Conservation (phyloP, 2,329 filamentous ascomycete species). For the Arthrobotrys sphaeroides region DNA sequence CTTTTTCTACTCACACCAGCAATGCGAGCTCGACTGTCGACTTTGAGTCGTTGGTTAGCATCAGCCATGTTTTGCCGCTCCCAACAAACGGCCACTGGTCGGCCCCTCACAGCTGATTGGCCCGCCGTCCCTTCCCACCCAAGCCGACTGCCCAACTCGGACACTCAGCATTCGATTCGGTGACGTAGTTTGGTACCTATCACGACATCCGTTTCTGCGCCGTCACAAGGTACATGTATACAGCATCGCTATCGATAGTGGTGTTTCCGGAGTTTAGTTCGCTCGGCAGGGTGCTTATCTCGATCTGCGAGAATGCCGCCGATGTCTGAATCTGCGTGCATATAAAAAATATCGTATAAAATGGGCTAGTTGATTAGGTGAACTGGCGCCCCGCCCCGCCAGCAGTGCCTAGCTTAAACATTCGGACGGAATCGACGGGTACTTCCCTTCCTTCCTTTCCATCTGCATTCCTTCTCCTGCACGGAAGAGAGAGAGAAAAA, state of each 20-base stretch:
- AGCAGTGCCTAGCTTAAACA: constrained; percentile 5
- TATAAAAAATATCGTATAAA: constrained; percentile 1
- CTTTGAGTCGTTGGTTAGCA: not conserved
- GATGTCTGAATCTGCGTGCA: not conserved
- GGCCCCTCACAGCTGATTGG: not conserved
- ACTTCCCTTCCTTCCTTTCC: not conserved
- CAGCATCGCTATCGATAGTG: constrained; percentile 10
- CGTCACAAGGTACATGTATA: not conserved
- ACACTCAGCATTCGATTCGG: not conserved
- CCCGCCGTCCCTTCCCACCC: not conserved
- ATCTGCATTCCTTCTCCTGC: constrained; percentile 31
- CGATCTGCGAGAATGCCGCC: constrained; percentile 24
- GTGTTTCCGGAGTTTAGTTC: not conserved
- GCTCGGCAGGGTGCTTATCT: constrained; percentile 15
- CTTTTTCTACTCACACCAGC: not conserved
- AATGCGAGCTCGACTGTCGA: too few species aligned
- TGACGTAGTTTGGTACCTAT: constrained; percentile 32
- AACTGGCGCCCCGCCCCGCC: constrained; percentile 17
- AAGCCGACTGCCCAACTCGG: constrained; percentile 29
- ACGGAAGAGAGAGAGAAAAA: constrained; percentile 19
- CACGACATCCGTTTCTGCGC: constrained; percentile 14
- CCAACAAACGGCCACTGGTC: constrained; percentile 26
- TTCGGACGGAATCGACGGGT: constrained; percentile 9
- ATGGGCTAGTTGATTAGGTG: not conserved
- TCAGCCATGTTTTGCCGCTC: constrained; percentile 4